These are phyloP conservation scores for Candida coquimbonensis DNA, from an alignment of 805 yeast species.

Conservation along the genomic window DNA sequence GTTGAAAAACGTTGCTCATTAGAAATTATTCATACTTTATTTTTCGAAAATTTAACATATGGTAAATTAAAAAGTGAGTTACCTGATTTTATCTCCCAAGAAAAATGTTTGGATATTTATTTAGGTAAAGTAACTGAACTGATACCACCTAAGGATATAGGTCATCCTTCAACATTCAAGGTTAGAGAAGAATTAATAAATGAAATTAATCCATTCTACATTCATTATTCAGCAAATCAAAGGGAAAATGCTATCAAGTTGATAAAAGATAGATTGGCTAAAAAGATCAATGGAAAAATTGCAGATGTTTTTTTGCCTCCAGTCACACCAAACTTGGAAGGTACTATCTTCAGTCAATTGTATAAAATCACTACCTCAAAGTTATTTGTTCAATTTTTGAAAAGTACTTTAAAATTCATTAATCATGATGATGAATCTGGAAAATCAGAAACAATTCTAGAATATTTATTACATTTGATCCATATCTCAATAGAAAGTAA, in stretches of 20 bases:
- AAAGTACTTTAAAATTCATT: constrained; percentile 37
- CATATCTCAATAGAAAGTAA: constrained; percentile 46
- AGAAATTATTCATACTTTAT: constrained; percentile 79
- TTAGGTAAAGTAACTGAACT: constrained; percentile 52
- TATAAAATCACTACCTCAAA: constrained; percentile 46
- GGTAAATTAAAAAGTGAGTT: constrained; percentile 60
- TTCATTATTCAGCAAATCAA: constrained; percentile 69
- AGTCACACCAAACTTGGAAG: constrained; percentile 27
- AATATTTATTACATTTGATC: constrained; percentile 56
- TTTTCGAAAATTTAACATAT: constrained; percentile 67
- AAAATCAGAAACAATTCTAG: constrained; percentile 52
- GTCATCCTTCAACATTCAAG: constrained; percentile 58
- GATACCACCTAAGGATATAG: constrained; percentile 50
- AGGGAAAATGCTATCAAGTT: constrained; percentile 76
- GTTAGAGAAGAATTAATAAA: constrained; percentile 50
- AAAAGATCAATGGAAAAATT: constrained; percentile 29
- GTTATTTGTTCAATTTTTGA: constrained; percentile 47
- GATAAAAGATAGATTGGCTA: constrained; percentile 44
- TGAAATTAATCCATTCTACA: constrained; percentile 73
- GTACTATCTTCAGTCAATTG: constrained; percentile 35
- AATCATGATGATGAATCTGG: constrained; percentile 26
- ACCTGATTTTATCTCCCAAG: constrained; percentile 70
- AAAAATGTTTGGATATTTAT: constrained; percentile 64
- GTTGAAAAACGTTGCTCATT: constrained; percentile 44
- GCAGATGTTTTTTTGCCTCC: constrained; percentile 57